Evolutionary conservation across 331 rosid genomes (phyloP).

Genomic region (Malus hybrid): DNA sequence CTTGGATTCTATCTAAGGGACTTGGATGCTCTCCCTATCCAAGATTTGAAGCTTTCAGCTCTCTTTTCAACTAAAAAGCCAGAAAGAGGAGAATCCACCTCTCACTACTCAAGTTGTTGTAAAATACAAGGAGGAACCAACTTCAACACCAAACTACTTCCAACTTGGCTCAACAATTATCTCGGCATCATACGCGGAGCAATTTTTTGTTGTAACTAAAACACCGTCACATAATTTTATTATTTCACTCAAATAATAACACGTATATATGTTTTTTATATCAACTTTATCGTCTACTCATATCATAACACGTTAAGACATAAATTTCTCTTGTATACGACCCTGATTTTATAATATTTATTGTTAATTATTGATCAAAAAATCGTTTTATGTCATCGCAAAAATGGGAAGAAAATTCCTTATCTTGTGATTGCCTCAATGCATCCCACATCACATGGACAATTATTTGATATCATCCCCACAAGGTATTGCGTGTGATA

Average conservation of each 20-base stretch:
- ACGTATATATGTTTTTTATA: no score
- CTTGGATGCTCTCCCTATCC: no score
- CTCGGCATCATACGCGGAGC: neutral
- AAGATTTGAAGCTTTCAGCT: neutral
- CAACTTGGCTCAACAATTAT: conserved; percentile 4
- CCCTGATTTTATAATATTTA: neutral
- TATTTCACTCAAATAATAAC: no score
- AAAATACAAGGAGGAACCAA: neutral
- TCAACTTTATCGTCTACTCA: no score
- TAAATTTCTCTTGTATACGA: no score
- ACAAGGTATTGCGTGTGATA: conserved; percentile 5
- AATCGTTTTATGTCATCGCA: neutral
- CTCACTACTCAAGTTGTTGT: neutral
- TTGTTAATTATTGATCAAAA: neutral
- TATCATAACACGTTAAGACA: no score
- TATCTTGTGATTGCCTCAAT: conserved; percentile 4
- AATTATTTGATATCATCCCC: neutral
- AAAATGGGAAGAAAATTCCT: neutral
- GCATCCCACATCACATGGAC: neutral
- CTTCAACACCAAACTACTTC: neutral
- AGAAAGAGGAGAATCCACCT: neutral
- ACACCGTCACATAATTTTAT: no score
- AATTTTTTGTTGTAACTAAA: no score
- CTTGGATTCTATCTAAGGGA: no score
- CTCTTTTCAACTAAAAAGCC: neutral